A percentile compares a stretch with the other conserved stretches of the same genome.
phyloP scores from a whole-genome alignment of 768 basidiomycete species.

The Psilocybe tampanensis region DNA sequence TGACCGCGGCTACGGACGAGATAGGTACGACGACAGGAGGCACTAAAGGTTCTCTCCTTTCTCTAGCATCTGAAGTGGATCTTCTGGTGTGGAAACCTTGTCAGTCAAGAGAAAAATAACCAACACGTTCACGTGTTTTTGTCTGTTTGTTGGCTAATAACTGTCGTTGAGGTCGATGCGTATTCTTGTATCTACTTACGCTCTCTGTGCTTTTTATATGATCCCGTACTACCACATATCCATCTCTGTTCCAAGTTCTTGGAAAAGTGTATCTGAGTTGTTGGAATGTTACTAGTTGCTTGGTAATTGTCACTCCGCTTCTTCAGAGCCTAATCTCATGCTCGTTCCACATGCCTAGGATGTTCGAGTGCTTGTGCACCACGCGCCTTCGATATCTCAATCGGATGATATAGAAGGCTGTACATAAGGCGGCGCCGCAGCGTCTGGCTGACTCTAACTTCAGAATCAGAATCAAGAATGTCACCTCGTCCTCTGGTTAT shows the following conservation, averaged over 20 bases:
- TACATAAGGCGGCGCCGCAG: not conserved
- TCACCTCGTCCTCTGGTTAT: not conserved
- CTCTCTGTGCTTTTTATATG: not conserved
- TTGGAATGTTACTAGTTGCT: too few relatives aligned
- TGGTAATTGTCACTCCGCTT: too few relatives aligned
- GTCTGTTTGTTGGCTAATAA: not conserved
- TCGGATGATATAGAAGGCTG: constrained; percentile 1
- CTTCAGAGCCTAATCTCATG: too few relatives aligned
- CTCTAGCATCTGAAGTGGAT: not conserved
- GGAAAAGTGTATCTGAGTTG: too few relatives aligned
- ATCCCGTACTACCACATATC: not conserved
- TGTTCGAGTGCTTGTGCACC: not conserved
- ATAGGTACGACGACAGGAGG: constrained; percentile 40
- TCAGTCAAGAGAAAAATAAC: not conserved
- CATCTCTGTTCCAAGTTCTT: not conserved
- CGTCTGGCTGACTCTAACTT: not conserved
- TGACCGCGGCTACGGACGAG: constrained; percentile 34
- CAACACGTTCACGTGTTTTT: not conserved
- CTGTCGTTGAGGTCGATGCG: not conserved
- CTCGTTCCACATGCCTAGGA: not conserved
- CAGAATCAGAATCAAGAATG: not conserved
- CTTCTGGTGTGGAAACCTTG: not conserved
- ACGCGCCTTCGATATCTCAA: not conserved
- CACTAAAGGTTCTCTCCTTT: constrained; percentile 21
- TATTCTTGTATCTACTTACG: not conserved